Evolutionary conservation across 2,329 filamentous ascomycete species (phyloP).

Genomic region (Ceratocystis diversiconidia): DNA sequence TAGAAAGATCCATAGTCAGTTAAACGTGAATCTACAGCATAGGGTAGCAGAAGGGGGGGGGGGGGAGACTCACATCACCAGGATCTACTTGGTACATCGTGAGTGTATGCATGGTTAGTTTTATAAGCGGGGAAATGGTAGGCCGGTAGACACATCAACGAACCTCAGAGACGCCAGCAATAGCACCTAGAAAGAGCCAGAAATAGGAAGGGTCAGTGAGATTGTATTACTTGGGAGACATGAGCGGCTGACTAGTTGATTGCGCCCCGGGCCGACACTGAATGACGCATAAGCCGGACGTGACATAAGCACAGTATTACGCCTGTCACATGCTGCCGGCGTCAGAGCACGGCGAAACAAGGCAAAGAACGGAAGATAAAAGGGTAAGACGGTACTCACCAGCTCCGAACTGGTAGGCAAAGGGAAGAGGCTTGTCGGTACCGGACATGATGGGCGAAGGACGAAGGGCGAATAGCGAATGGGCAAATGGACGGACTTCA

Average conservation of each 20-base stretch:
- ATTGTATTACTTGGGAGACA: not conserved
- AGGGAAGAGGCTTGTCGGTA: slow-evolving; percentile 62
- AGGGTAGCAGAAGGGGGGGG: slow-evolving; percentile 2
- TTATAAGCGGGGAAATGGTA: not conserved
- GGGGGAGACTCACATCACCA: slow-evolving; percentile 57
- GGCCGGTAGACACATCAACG: slow-evolving; percentile 25
- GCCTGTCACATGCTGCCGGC: slow-evolving; percentile 5
- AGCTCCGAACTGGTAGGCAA: slow-evolving; percentile 88
- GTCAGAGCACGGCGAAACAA: not conserved
- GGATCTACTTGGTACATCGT: slow-evolving; percentile 46
- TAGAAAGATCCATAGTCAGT: slow-evolving; percentile 26
- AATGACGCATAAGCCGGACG: not conserved
- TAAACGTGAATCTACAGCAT: too few species aligned
- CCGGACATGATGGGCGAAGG: slow-evolving; percentile 41
- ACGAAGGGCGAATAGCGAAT: slow-evolving; percentile 15
- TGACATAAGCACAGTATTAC: not conserved
- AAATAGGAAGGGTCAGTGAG: not conserved
- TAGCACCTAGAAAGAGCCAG: slow-evolving; percentile 46
- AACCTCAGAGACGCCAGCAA: slow-evolving; percentile 96
- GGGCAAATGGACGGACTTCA: not conserved
- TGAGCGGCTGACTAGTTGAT: not conserved
- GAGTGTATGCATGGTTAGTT: slow-evolving; percentile 11
- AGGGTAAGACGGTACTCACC: slow-evolving; percentile 34
- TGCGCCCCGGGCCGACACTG: not conserved
- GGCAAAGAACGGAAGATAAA: not conserved